A percentile compares a stretch with the other conserved stretches of the same genome.
Conservation (phyloP, 2,329 filamentous ascomycete genomes). For the Aschersonia sp. region DNA sequence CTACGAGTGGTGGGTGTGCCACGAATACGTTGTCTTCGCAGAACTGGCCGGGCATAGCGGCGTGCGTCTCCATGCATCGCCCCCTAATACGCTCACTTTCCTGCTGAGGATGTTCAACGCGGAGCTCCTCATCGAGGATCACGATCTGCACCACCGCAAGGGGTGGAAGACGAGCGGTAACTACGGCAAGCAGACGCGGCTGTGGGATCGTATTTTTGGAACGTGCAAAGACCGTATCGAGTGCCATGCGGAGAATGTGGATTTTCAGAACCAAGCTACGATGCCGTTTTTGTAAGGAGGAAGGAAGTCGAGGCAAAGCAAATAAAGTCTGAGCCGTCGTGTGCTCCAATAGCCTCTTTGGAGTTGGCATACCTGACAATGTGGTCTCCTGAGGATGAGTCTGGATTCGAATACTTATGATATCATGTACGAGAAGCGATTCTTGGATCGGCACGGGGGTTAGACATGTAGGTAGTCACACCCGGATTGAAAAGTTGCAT, state of each 20-base stretch:
- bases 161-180: slow-evolving; percentile 21
- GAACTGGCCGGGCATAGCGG: slow-evolving; percentile 24
- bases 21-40: not conserved
- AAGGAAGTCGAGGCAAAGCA: too few relatives aligned
- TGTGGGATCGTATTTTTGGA: slow-evolving; percentile 21
- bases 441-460: too few relatives aligned
- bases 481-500: too few relatives aligned
- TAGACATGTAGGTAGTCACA: too few relatives aligned
- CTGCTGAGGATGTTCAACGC: slow-evolving; percentile 15
- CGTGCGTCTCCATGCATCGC: slow-evolving; percentile 18
- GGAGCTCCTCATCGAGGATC: slow-evolving; percentile 26
- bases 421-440: too few relatives aligned
- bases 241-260: slow-evolving; percentile 13
- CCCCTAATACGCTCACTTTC: slow-evolving; percentile 18
- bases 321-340: too few relatives aligned
- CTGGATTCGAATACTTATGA: too few relatives aligned
- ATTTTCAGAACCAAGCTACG: slow-evolving; percentile 8
- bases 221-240: slow-evolving; percentile 21
- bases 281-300: not conserved
- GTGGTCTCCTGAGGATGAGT: too few relatives aligned
- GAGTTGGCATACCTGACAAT: too few relatives aligned
- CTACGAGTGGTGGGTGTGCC: slow-evolving; percentile 31
- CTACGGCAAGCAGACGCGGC: slow-evolving; percentile 21
- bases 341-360: too few relatives aligned
- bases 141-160: slow-evolving; percentile 23